Conservation (phyloP, 1,139 yeast genomes). For the Saccharomyces hybrid region DNA sequence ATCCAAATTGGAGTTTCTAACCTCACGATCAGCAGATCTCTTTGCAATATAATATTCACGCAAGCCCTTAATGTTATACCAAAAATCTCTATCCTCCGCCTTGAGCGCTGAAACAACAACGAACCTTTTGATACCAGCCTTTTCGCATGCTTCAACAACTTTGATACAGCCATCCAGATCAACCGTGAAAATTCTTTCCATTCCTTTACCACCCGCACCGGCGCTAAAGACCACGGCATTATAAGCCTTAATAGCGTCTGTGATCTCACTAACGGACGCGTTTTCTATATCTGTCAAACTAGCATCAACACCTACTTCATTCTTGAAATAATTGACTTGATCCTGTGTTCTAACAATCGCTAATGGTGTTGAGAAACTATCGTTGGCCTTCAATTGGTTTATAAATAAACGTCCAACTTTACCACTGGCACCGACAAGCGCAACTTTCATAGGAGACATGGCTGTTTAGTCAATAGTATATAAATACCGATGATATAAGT, state of each 20-base stretch:
- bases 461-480: background rate
- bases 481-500: background rate
- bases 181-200: conserved; percentile 42
- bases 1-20: conserved; percentile 38
- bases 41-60: conserved; percentile 45
- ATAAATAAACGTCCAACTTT: conserved; percentile 44
- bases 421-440: conserved; percentile 59
- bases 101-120: conserved; percentile 51
- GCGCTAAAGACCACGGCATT: conserved; percentile 58
- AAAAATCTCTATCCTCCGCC: conserved; percentile 43
- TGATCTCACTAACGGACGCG: conserved; percentile 34
- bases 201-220: conserved; percentile 54
- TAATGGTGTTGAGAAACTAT: conserved; percentile 31
- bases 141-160: conserved; percentile 48
- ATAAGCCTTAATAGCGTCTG: conserved; percentile 38
- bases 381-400: conserved; percentile 22
- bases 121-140: conserved; percentile 42
- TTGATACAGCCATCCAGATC: conserved; percentile 60
- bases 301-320: conserved; percentile 36
- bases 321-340: conserved; percentile 37
- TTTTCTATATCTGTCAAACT: conserved; percentile 36
- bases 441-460: conserved; percentile 30
- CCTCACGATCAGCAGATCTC: conserved; percentile 46
- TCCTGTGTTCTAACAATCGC: conserved; percentile 46
- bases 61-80: conserved; percentile 34